Evolutionary conservation across 2,329 filamentous ascomycete genomes (phyloP).

Genomic region (Aspergillus neoniger): DNA sequence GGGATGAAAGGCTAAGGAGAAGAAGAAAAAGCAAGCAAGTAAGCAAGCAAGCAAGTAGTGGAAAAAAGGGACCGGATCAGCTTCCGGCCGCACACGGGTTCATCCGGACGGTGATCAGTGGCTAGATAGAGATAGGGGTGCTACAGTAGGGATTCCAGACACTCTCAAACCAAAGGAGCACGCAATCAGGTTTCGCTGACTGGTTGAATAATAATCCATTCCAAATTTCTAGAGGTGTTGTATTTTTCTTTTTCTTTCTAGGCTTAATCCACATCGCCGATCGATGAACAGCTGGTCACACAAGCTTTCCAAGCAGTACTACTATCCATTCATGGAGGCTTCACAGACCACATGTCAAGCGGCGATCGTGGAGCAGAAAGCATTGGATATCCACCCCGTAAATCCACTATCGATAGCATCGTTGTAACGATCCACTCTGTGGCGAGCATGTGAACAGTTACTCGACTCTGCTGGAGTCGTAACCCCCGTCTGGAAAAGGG

Average conservation of each 20-base stretch:
- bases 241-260: not conserved
- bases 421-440: not conserved
- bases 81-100: not conserved
- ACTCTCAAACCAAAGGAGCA: not conserved
- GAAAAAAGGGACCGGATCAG: not conserved
- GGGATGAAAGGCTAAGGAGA: not conserved
- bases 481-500: too few relatives aligned
- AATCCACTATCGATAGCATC: not conserved
- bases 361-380: not conserved
- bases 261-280: not conserved
- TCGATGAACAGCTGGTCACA: not conserved
- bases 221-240: not conserved
- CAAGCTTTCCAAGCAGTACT: not conserved
- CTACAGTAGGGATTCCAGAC: too few relatives aligned
- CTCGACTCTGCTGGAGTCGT: not conserved
- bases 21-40: too few relatives aligned
- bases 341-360: not conserved
- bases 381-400: not conserved
- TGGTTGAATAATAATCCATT: not conserved
- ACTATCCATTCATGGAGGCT: not conserved
- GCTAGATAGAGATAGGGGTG: too few relatives aligned
- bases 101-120: not conserved
- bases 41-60: not conserved
- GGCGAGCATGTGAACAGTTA: constrained; percentile 1
- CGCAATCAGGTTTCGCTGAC: not conserved